phyloP scores from a whole-genome alignment of 139 green algal species.

The Picochlorum sp. region DNA sequence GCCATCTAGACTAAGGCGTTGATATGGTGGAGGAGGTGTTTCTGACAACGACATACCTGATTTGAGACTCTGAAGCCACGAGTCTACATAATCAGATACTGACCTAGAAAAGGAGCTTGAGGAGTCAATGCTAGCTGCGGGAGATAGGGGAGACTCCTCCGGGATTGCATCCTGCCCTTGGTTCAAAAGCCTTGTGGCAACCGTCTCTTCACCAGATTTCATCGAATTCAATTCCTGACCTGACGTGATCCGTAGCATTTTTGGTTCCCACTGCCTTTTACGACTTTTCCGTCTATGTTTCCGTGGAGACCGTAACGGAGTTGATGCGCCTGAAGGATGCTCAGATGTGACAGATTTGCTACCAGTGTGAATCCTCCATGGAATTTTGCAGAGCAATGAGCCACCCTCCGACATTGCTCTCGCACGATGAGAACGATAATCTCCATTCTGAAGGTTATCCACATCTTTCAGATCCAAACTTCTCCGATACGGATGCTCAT shows the following conservation, averaged over 20 bases:
- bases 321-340: too few relatives aligned
- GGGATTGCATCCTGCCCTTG: background rate
- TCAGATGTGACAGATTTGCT: too few relatives aligned
- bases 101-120: background rate
- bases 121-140: background rate
- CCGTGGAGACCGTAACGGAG: too few relatives aligned
- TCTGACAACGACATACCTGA: background rate
- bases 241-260: background rate
- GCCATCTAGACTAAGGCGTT: conserved; percentile 16
- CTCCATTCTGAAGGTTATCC: too few relatives aligned
- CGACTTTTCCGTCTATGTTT: too few relatives aligned
- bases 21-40: background rate
- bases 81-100: conserved; percentile 1
- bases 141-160: background rate
- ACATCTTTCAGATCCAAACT: too few relatives aligned
- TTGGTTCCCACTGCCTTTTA: background rate
- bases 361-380: too few relatives aligned
- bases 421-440: too few relatives aligned
- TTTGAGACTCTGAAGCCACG: conserved; percentile 1
- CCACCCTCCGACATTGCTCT: too few relatives aligned
- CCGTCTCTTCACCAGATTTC: background rate
- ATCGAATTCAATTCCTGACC: background rate
- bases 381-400: too few relatives aligned
- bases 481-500: too few relatives aligned
- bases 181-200: background rate